These are phyloP conservation scores for Neobulgaria alba DNA, from an alignment of 2,329 filamentous ascomycete genomes.

Conservation along the genomic window DNA sequence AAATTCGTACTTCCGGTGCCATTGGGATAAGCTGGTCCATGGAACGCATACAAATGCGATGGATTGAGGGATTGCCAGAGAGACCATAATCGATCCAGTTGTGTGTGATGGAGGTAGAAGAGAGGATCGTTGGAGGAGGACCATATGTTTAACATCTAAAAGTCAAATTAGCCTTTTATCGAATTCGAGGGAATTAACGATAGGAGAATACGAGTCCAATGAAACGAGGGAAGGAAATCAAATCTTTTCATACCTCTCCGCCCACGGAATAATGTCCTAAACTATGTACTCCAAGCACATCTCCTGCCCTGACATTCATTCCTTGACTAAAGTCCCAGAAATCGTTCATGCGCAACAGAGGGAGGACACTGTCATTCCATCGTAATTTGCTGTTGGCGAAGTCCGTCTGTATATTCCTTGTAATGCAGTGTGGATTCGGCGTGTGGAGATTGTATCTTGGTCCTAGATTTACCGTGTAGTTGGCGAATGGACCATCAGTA, in stretches of 20 bases:
- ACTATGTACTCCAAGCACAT: background rate
- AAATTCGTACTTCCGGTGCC: background rate
- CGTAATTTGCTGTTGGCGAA: conserved; percentile 25
- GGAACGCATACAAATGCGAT: background rate
- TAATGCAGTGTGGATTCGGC: conserved; percentile 33
- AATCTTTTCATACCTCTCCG: conserved; percentile 32
- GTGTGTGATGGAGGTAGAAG: conserved; percentile 37
- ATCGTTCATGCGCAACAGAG: conserved; percentile 25
- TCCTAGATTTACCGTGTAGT: conserved; percentile 18
- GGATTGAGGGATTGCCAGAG: background rate
- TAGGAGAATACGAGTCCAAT: background rate
- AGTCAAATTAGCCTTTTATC: conserved; percentile 18
- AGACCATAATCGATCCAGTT: conserved; percentile 30
- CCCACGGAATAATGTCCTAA: conserved; percentile 34
- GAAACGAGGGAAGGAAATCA: too few relatives aligned
- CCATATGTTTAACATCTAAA: conserved; percentile 16
- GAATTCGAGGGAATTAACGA: conserved; percentile 16
- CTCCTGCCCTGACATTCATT: conserved; percentile 21
- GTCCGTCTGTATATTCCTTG: conserved; percentile 31
- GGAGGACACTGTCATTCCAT: conserved; percentile 29
- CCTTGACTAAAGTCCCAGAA: background rate
- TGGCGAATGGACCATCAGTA: conserved; percentile 35
- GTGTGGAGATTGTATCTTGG: background rate
- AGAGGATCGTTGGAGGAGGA: conserved; percentile 36
- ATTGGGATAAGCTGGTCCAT: background rate